Percentiles rank a stretch among this genome's conserved stretches.
Conservation (phyloP, 805 yeast genomes). For the Candida nonsorbophila region DNA sequence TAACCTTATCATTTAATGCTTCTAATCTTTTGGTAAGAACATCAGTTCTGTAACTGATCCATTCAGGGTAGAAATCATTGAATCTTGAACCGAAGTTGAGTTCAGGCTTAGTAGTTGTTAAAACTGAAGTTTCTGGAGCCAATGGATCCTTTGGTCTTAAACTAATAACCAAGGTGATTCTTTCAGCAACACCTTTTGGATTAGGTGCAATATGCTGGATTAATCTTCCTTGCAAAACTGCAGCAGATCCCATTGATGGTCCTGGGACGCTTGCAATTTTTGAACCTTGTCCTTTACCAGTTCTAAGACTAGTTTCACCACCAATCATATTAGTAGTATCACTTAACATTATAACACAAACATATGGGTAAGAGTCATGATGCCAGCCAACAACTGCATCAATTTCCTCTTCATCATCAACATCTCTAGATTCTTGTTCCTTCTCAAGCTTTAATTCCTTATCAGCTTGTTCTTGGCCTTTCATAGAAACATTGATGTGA, state of each 20-base stretch:
- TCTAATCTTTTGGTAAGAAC: constrained; percentile 20
- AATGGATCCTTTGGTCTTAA: constrained; percentile 27
- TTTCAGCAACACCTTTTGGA: constrained; percentile 28
- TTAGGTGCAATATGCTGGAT: constrained; percentile 38
- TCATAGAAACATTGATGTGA: constrained; percentile 46
- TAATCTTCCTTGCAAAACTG: constrained; percentile 34
- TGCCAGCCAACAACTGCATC: constrained; percentile 64
- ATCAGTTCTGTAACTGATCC: constrained; percentile 27
- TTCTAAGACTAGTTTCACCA: constrained; percentile 53
- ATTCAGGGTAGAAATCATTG: constrained; percentile 31
- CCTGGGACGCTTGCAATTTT: constrained; percentile 17
- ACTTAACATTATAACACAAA: constrained; percentile 58
- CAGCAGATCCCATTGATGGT: constrained; percentile 31
- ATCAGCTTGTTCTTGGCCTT: constrained; percentile 26
- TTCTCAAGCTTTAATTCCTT: constrained; percentile 15
- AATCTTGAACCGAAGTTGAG: constrained; percentile 28
- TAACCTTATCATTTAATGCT: constrained; percentile 11
- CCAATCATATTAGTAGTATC: constrained; percentile 57
- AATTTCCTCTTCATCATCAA: constrained; percentile 29
- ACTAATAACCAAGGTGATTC: constrained; percentile 40
- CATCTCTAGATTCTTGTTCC: constrained; percentile 6
- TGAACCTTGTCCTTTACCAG: constrained; percentile 26
- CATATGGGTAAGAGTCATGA: constrained; percentile 58
- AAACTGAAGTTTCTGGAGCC: constrained; percentile 24
- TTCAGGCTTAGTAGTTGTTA: constrained; percentile 35